phyloP scores from a whole-genome alignment of 768 basidiomycete species.

The Russula sp. region DNA sequence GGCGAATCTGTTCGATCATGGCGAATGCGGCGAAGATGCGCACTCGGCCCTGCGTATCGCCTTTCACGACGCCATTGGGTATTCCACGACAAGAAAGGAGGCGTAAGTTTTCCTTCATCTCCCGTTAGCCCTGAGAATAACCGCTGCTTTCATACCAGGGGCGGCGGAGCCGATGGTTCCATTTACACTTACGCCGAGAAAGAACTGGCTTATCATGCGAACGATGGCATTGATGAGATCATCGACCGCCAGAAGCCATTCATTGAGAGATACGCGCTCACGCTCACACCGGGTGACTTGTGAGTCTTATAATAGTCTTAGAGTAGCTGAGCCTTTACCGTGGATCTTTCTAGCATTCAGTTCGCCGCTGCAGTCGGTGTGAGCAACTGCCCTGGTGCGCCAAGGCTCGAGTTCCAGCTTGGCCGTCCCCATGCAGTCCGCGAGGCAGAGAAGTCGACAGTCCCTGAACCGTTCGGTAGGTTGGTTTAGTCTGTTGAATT shows the following conservation, averaged over 20 bases:
- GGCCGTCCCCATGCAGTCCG: slow-evolving; percentile 36
- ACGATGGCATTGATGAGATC: slow-evolving; percentile 30
- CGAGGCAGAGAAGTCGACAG: slow-evolving; percentile 36
- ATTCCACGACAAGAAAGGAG: not conserved
- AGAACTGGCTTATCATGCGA: slow-evolving; percentile 30
- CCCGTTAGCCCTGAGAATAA: not conserved
- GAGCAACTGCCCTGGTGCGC: slow-evolving; percentile 39
- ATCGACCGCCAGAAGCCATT: slow-evolving; percentile 37
- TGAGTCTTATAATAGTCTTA: slow-evolving; percentile 32
- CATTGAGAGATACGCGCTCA: slow-evolving; percentile 39
- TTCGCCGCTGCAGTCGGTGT: slow-evolving; percentile 39
- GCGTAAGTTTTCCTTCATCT: slow-evolving; percentile 3
- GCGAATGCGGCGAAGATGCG: slow-evolving; percentile 36
- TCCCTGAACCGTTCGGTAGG: slow-evolving; percentile 39
- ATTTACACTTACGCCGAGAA: slow-evolving; percentile 29
- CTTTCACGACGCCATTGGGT: slow-evolving; percentile 35
- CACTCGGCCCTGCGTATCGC: slow-evolving; percentile 35
- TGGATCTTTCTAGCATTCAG: slow-evolving; percentile 34
- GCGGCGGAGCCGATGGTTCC: slow-evolving; percentile 34
- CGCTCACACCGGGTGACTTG: slow-evolving; percentile 48
- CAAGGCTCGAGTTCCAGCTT: slow-evolving; percentile 36
- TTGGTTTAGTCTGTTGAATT: not conserved
- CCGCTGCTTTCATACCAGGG: slow-evolving; percentile 14
- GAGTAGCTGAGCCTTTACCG: not conserved
- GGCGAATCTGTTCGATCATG: slow-evolving; percentile 34